Evolutionary conservation across 495 filamentous ascomycete genomes (phyloP), one percentile per base, ranked within the genome.

Genomic region (Penicilliopsis zonata): DNA sequence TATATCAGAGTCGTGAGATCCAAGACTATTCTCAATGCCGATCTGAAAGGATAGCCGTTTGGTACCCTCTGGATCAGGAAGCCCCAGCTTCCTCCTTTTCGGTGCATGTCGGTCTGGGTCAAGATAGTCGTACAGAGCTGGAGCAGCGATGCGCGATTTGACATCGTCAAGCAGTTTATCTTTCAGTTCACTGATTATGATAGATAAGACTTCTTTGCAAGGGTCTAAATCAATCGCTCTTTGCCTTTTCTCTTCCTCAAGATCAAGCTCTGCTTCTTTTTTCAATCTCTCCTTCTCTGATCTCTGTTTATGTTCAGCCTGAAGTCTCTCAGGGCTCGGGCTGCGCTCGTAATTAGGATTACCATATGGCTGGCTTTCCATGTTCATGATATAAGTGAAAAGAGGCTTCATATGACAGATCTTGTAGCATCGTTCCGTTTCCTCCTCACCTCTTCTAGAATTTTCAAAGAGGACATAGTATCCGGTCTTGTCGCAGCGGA

Each of bases 401-500:
- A 99, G 69, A 1, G 74, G 66, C 16, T 74, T 73, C 49, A 77
- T 76, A 50, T 94, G 71, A 34, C 77, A 80, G 21, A 73, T 61
- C 31, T 70, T 63, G 42, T 69, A 83, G 52, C 87, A 95, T 26
- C 76, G 69, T 20, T 78, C 73, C 8, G 82, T 78, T 50, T 94
- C 84, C 29, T 77, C 63, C 36, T 87, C 76, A 13, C 92, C 92
- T 21, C 69, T 55, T 18, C 68, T 63, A 9, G 72, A 80, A 41
- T 85, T 79, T 29, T 79, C 75, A 43, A 96, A 99, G 18, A 82
- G 67, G 41, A 96, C 76, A 51, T 84, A 96, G 56, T 94, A 99
- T 1, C 90, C 90, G 6, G 72, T 78, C 30, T 69, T 72, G 47
- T 99, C 90, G 28, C 74, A 76, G 24, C 83, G 69, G 32, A 96